These are phyloP conservation scores for Chenopodium formosanum DNA, from an alignment of 148 eudicot species.

Conservation along the genomic window DNA sequence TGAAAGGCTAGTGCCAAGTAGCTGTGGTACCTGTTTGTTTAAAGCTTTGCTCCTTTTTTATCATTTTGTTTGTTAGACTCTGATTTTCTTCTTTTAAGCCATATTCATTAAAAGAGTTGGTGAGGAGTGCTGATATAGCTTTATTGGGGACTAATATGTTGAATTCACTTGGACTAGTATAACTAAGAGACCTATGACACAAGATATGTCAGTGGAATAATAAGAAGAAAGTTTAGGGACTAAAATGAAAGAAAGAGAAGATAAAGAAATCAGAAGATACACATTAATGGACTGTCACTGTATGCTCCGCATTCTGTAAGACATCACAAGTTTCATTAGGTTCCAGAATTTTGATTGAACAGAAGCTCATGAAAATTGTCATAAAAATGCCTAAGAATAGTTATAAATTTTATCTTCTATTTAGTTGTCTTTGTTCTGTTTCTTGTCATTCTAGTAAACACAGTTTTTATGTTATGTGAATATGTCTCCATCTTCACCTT, in stretches of 20 bases:
- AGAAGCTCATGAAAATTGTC: neutral
- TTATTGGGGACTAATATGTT: too few relatives aligned
- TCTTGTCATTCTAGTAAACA: conserved; percentile 80
- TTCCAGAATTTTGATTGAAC: neutral
- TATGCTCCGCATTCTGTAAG: neutral
- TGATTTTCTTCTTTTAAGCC: too few relatives aligned
- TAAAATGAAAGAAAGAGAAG: neutral
- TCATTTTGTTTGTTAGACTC: too few relatives aligned
- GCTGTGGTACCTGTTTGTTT: too few relatives aligned
- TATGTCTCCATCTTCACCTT: conserved; percentile 74
- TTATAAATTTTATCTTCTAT: neutral
- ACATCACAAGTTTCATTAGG: neutral
- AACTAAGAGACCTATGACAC: too few relatives aligned
- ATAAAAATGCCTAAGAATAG: neutral
- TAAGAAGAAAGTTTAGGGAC: too few relatives aligned
- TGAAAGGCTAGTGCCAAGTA: too few relatives aligned
- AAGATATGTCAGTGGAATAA: too few relatives aligned
- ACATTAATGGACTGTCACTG: neutral
- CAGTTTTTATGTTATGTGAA: conserved; percentile 76
- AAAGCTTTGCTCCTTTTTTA: too few relatives aligned
- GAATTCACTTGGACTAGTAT: too few relatives aligned
- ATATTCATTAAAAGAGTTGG: too few relatives aligned
- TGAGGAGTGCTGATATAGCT: too few relatives aligned
- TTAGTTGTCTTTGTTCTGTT: conserved; percentile 31
- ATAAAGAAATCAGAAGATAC: neutral